Base-by-base conservation (phyloP, 2,329 filamentous ascomycete genomes). In the Xylaria sp. region DNA sequence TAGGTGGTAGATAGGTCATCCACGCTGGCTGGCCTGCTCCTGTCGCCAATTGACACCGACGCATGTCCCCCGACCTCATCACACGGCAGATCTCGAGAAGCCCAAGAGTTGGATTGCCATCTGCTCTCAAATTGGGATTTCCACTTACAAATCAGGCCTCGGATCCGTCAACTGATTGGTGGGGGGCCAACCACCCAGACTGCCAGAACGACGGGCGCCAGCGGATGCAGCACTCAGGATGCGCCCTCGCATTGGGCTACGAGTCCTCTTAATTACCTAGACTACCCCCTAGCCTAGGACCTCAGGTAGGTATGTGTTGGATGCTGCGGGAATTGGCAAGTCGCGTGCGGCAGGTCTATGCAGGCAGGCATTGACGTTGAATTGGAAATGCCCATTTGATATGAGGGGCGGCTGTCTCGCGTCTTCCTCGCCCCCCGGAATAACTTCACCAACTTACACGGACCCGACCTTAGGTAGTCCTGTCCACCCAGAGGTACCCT, bases 51-150 rank as follows among this genome's bases (percentile, higher is more conserved):
- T 58, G 55, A 53, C 44, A 7, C 53, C 48, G 34, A 53, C 49
- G 55, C 57, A 60, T 58, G 40, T 50, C 38, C 42, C 44, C 44
- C 51, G 37, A 44, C 52, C 52, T 26, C 58, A 56, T 61, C 55
- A 56, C 55, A 61, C 58, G 58, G 56, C 58, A 61, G 56, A 61
- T 61, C 58, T 52, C 52, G 50, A 56, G 47, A 49, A 46, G 48
- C 50, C 44, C 54, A 54, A 49, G 55, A 45, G 54, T 57, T 44
- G 24, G 24, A 34, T 48, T 50, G 44, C 40, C 47, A 42, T 53
- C 44, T 34, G 5, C 11, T 4, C 29, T 34, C 29, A 7, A n/a
- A 13, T 13, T 50, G 34, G 39, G 22, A 49, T 54, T 51, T 29
- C 29, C 4, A 34, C 9, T 34, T 34, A 34, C 29, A 34, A 34